Evolutionary conservation across 2,329 filamentous ascomycete genomes (phyloP), one percentile per base, ranked within the genome.

Genomic region (Magnaporthiopsis incrustans): DNA sequence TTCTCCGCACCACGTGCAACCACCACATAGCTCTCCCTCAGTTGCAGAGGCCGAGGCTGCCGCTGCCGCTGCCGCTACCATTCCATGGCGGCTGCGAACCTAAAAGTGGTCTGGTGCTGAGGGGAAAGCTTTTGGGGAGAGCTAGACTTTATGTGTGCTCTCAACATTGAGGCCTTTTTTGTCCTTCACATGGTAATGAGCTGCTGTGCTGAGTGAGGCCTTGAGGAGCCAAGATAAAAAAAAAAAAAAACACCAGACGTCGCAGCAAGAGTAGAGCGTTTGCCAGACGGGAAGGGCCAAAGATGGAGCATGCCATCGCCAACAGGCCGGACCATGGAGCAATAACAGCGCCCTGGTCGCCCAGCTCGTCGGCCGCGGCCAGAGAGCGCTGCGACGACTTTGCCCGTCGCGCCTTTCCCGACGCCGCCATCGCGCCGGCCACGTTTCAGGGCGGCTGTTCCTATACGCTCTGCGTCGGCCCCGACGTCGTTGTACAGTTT

Each of bases 391-490:
- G 65, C 60, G 59, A 62, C 57, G 62, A 44, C 30, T 65, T 65
- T 38, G 58, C 53, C 18, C 27, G 35, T 6, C 18, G 53, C 18
- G 53, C 27, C n/a, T 63, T 53, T 33, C 63, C 50, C 7, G 30
- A 3, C 11, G 58, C 14, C 44, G 22, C 11, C 3, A 69, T 78
- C 32, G 66, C 68, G 4, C 73, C 77, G 3, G 73, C 73, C 10
- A 68, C 73, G 8, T 73, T 73, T 6, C 82, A 84, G 67, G 82
- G 81, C 25, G 82, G 80, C 66, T 85, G 82, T 67, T 84, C 81
- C 2, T 78, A 82, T 67, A 84, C 82, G 0, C 66, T 83, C 8
- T 70, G 74, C 30, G 71, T 80, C 22, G 75, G 75, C 12, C 66
- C 71, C 5, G 69, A 74, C n/a, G 68, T 66, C 15, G 70, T 82